Base-by-base conservation (phyloP, 225 moss, liverwort and hornwort genomes). In the Polytrichum commune region DNA sequence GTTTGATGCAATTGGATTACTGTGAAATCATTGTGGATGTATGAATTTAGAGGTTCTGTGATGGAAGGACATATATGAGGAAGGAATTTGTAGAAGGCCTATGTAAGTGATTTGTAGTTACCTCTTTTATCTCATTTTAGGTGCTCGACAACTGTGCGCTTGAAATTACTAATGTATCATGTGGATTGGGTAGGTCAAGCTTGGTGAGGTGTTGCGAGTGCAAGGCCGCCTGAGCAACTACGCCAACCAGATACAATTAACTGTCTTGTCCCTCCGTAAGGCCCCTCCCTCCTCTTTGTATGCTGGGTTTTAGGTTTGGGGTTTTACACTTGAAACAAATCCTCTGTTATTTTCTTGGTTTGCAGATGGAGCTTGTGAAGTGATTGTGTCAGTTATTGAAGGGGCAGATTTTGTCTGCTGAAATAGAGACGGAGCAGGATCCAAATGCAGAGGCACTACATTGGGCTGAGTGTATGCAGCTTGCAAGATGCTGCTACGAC, bases 401-500 rank as follows among this genome's bases (percentile, higher is more conserved):
- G 32, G 9, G 8, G 46, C n/a, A 8, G 19, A 32, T 46, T 46
- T 46, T 46, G 16, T 46, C 13, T 74, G 60, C 57, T 72, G n/a
- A 73, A 66, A 6, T 66, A 87, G 89, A 80, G 73, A 72, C 30
- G 35, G 94, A 95, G 75, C 83, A 70, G 70, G 92, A 95, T 82
- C 90, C 92, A 46, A 92, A 92, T 75, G 82, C 90, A 6, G 94
- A 95, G 87, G 78, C 84, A 70, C 67, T 89, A 58, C 90, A 92
- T 76, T 95, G 94, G 94, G 61, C 90, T 80, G 88, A 90, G 68
- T 90, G 90, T 79, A 84, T 92, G 85, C 84, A 82, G 67, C 79
- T 92, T 63, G 87, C 94, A 5, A 79, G 85, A 27, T 74, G 75
- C 66, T 92, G 81, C 76, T 95, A 95, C 67, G 92, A 92, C 79